Percentiles rank a stretch among this genome's conserved stretches.
These are phyloP conservation scores for Colletotrichum incanum DNA, from an alignment of 2,329 filamentous ascomycete species.

Conservation along the genomic window DNA sequence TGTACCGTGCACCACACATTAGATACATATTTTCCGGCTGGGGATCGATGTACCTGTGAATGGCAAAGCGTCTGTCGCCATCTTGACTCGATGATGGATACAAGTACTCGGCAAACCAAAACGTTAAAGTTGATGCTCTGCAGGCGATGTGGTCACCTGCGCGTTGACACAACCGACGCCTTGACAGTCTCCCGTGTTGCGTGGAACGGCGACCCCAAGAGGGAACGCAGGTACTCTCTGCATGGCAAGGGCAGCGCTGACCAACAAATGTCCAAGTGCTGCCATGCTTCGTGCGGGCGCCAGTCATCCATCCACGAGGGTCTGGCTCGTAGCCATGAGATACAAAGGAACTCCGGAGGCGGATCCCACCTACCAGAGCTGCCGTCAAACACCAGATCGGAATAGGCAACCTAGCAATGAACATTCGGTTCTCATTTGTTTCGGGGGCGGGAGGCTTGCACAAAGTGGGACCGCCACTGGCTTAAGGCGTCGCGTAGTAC, in stretches of 20 bases:
- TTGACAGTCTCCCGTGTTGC: conserved; percentile 20
- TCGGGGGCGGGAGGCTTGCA: conserved; percentile 12
- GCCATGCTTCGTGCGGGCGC: neutral
- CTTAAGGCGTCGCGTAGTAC: neutral
- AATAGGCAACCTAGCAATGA: neutral
- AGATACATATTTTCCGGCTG: conserved; percentile 4
- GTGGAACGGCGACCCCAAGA: conserved; percentile 14
- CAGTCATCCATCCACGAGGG: neutral
- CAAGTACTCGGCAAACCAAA: neutral
- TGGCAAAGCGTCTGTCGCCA: neutral
- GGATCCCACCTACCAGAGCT: conserved; percentile 6
- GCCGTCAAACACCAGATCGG: conserved; percentile 18
- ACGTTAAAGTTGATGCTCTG: conserved; percentile 7
- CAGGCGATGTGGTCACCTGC: conserved; percentile 2
- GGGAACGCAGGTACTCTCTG: conserved; percentile 8
- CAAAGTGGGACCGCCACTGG: conserved; percentile 14
- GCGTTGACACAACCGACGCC: conserved; percentile 16
- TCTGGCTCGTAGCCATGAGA: neutral
- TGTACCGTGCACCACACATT: conserved; percentile 9
- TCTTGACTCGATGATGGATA: conserved; percentile 1
- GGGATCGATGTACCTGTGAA: neutral
- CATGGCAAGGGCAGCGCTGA: too few relatives aligned
- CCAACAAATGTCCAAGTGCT: neutral
- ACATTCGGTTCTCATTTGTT: conserved; percentile 17
- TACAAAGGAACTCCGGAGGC: conserved; percentile 32